Conservation (phyloP, 1,139 yeast species). For the Nakaseomyces bracarensis region DNA sequence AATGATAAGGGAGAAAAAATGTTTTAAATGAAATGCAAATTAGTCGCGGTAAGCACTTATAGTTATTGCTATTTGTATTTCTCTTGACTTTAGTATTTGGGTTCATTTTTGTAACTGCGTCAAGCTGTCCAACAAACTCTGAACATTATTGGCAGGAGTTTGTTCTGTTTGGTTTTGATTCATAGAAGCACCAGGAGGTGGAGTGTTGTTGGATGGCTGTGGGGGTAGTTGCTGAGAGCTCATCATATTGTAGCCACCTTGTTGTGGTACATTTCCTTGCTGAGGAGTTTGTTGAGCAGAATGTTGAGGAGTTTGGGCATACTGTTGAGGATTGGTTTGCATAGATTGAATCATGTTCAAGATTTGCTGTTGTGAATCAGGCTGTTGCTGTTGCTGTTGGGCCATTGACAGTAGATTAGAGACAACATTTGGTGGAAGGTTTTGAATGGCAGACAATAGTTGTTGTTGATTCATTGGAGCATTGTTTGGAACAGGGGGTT, state of each 20-base stretch:
- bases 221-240: slow-evolving; percentile 12
- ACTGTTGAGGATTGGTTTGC: slow-evolving; percentile 16
- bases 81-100: no score
- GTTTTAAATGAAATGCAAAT: no score
- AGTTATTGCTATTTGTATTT: no score
- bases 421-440: slow-evolving; percentile 44
- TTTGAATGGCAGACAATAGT: slow-evolving; percentile 37
- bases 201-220: slow-evolving; percentile 15
- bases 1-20: no score
- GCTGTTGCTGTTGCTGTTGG: slow-evolving; percentile 33
- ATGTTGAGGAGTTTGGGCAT: slow-evolving; percentile 8
- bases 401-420: slow-evolving; percentile 42
- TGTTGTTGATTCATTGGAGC: slow-evolving; percentile 31
- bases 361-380: slow-evolving; percentile 23
- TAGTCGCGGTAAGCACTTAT: no score
- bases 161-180: slow-evolving; percentile 15
- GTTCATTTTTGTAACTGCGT: slow-evolving; percentile 31
- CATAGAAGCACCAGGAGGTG: slow-evolving; percentile 16
- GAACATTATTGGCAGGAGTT: slow-evolving; percentile 30
- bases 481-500: slow-evolving; percentile 15
- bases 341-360: slow-evolving; percentile 28
- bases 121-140: slow-evolving; percentile 33
- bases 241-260: slow-evolving; percentile 6
- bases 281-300: slow-evolving; percentile 15
- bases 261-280: slow-evolving; percentile 5